These are phyloP conservation scores for Cytospora chrysosperma DNA, from an alignment of 2,329 filamentous ascomycete genomes.

Conservation along the genomic window DNA sequence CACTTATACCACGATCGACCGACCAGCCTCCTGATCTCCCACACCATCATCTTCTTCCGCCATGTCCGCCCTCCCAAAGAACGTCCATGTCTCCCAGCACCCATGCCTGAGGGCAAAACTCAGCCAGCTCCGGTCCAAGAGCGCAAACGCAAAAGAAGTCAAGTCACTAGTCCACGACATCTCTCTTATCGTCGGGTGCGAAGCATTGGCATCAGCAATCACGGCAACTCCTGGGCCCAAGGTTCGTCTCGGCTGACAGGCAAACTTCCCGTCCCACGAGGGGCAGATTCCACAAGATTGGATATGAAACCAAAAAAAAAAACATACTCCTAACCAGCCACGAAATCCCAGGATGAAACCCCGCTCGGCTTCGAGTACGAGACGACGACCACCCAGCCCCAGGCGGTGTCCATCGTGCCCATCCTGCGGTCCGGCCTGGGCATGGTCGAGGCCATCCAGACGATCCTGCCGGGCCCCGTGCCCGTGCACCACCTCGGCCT, in stretches of 20 bases:
- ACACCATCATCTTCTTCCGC: not conserved
- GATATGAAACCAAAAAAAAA: no score
- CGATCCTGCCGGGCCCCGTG: conserved; percentile 75
- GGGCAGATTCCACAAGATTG: not conserved
- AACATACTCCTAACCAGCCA: conserved; percentile 2
- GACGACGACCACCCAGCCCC: conserved; percentile 61
- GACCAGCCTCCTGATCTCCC: not conserved
- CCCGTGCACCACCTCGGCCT: conserved; percentile 92
- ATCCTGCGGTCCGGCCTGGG: conserved; percentile 89
- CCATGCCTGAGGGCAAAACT: conserved; percentile 87
- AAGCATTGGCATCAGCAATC: conserved; percentile 70
- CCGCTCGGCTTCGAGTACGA: conserved; percentile 76
- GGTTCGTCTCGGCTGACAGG: conserved; percentile 46
- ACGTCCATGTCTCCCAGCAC: conserved; percentile 78
- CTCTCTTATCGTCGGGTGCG: conserved; percentile 74
- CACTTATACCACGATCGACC: not conserved
- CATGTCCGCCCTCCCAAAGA: conserved; percentile 48
- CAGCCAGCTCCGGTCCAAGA: conserved; percentile 77
- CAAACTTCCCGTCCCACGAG: conserved; percentile 13
- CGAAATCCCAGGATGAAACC: conserved; percentile 62
- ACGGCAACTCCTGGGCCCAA: conserved; percentile 57
- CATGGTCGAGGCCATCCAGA: conserved; percentile 87
- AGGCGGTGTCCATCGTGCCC: conserved; percentile 76
- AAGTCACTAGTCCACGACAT: conserved; percentile 86
- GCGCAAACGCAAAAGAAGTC: conserved; percentile 70